phyloP scores from a whole-genome alignment of 75 land plant species.

The Picea glauca region DNA sequence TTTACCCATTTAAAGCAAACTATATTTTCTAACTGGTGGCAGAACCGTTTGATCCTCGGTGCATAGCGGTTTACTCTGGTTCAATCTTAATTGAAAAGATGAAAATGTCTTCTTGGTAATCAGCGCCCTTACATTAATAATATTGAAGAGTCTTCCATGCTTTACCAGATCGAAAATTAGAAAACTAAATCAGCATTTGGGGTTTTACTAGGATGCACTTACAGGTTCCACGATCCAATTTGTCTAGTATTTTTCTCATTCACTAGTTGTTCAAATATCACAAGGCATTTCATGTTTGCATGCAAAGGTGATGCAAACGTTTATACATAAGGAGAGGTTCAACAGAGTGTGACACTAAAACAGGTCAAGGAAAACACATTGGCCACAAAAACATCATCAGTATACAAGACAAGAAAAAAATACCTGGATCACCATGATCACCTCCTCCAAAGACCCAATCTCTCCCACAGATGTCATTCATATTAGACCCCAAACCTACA shows the following conservation, averaged over 20 bases:
- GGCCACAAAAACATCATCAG: background rate
- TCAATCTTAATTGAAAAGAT: background rate
- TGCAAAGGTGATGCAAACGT: background rate
- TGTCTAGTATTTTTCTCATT: background rate
- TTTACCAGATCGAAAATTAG: background rate
- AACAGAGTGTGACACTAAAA: background rate
- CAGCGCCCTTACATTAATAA: background rate
- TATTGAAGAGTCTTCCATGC: background rate
- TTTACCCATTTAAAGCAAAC: too few relatives aligned
- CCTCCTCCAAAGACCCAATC: slow-evolving; percentile 78
- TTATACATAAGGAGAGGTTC: background rate
- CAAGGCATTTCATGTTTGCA: background rate
- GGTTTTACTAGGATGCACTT: too few relatives aligned
- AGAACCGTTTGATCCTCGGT: too few relatives aligned
- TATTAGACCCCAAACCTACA: slow-evolving; percentile 80
- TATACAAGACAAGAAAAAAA: background rate
- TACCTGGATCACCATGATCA: slow-evolving; percentile 97
- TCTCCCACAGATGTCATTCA: slow-evolving; percentile 86
- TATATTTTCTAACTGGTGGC: too few relatives aligned
- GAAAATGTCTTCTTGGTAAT: background rate
- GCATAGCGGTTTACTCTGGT: background rate
- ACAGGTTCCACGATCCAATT: background rate
- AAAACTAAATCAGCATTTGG: too few relatives aligned
- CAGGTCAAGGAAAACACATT: background rate
- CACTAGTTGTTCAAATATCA: background rate